Evolutionary conservation across 2,329 filamentous ascomycete genomes (phyloP).

Genomic region (Paraconiothyrium brasiliense): DNA sequence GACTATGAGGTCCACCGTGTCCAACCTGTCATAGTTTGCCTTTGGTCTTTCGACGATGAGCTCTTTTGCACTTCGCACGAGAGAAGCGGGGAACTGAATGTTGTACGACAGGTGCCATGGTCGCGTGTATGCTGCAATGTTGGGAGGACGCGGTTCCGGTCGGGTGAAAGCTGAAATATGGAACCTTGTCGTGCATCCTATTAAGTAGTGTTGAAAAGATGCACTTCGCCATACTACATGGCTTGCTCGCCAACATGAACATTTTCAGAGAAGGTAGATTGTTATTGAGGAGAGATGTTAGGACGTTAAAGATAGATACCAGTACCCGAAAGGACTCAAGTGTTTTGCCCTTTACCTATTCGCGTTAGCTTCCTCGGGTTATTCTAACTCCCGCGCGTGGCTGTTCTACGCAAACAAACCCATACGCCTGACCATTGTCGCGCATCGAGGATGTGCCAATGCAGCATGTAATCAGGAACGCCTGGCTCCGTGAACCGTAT

Average conservation of each 20-base stretch:
- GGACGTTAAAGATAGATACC: neutral
- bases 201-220: neutral
- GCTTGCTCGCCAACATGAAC: neutral
- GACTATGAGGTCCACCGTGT: neutral
- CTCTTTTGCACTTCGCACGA: constrained; percentile 2
- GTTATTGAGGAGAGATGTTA: neutral
- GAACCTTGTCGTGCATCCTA: neutral
- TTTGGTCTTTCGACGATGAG: neutral
- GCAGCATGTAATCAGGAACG: constrained; percentile 3
- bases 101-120: neutral
- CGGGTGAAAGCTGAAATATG: neutral
- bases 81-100: neutral
- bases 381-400: neutral
- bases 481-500: neutral
- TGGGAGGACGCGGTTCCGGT: neutral
- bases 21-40: neutral
- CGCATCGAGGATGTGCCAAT: neutral
- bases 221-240: neutral
- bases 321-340: neutral
- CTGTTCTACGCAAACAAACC: neutral
- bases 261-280: neutral
- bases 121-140: neutral
- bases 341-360: neutral
- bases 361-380: neutral
- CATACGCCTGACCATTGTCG: neutral